Evolutionary conservation across 2,329 filamentous ascomycete genomes (phyloP).

Genomic region (Hymenoscyphus repandus): DNA sequence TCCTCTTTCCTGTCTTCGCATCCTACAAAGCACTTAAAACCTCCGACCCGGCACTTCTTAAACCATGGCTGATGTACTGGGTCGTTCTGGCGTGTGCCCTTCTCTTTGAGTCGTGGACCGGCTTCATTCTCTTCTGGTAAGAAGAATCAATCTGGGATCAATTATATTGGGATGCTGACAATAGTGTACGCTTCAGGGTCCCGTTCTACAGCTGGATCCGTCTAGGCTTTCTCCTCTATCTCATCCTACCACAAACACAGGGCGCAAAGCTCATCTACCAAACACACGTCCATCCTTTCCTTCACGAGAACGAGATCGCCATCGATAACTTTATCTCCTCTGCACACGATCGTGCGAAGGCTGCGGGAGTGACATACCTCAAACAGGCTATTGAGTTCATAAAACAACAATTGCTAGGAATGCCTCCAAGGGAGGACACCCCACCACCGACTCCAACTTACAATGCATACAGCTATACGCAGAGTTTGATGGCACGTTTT

Average conservation of each 20-base stretch:
- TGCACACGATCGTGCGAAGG: slow-evolving; percentile 71
- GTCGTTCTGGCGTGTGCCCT: slow-evolving; percentile 80
- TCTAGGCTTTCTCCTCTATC: slow-evolving; percentile 81
- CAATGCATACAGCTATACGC: slow-evolving; percentile 57
- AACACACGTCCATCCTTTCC: slow-evolving; percentile 79
- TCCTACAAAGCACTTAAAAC: slow-evolving; percentile 98
- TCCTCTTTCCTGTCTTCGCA: slow-evolving; percentile 92
- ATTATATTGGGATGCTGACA: neutral
- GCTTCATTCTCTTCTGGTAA: slow-evolving; percentile 79
- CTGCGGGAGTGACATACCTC: slow-evolving; percentile 71
- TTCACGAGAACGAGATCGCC: slow-evolving; percentile 76
- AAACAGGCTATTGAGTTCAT: slow-evolving; percentile 66
- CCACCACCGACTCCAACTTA: slow-evolving; percentile 43
- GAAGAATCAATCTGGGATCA: slow-evolving; percentile 12
- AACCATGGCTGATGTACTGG: slow-evolving; percentile 99
- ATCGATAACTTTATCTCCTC: slow-evolving; percentile 88
- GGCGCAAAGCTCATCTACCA: slow-evolving; percentile 84
- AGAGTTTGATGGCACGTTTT: slow-evolving; percentile 79
- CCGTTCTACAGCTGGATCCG: slow-evolving; percentile 94
- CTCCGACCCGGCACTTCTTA: slow-evolving; percentile 79
- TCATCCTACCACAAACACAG: slow-evolving; percentile 96
- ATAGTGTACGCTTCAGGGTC: slow-evolving; percentile 47
- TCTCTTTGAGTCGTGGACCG: slow-evolving; percentile 79
- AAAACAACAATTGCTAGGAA: slow-evolving; percentile 72
- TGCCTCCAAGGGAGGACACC: slow-evolving; percentile 51